These are phyloP conservation scores for Boletus eberwhitei DNA, from an alignment of 768 basidiomycete genomes.

Conservation along the genomic window DNA sequence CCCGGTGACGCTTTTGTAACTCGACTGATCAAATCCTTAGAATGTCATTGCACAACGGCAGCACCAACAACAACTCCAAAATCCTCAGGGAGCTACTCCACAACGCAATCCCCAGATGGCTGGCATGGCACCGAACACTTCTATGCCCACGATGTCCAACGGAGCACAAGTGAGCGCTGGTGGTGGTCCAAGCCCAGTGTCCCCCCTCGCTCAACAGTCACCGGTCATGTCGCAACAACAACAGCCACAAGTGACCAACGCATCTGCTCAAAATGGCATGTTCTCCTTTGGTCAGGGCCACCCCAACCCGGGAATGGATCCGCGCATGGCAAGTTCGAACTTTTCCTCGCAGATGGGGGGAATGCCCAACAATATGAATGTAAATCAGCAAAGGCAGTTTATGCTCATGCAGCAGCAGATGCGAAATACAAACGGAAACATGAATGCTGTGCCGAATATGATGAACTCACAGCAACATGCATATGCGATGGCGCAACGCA, in stretches of 20 bases:
- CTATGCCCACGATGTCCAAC: slow-evolving; percentile 27
- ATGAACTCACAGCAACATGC: slow-evolving; percentile 34
- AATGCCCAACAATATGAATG: slow-evolving; percentile 27
- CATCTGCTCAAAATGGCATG: slow-evolving; percentile 32
- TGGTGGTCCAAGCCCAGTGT: slow-evolving; percentile 29
- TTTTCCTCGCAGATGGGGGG: slow-evolving; percentile 31
- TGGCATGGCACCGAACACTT: slow-evolving; percentile 28
- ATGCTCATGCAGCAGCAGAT: slow-evolving; percentile 38
- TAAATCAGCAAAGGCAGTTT: slow-evolving; percentile 46
- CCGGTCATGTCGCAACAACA: slow-evolving; percentile 29
- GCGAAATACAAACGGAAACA: slow-evolving; percentile 26
- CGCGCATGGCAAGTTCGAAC: slow-evolving; percentile 28
- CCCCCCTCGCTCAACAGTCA: slow-evolving; percentile 28
- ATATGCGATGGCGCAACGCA: slow-evolving; percentile 41
- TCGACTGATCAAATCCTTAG: slow-evolving; percentile 13
- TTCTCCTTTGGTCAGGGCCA: slow-evolving; percentile 28
- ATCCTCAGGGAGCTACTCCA: slow-evolving; percentile 18
- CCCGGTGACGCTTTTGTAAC: neutral
- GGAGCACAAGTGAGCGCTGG: slow-evolving; percentile 19
- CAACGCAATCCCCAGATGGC: slow-evolving; percentile 31
- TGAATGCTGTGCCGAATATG: slow-evolving; percentile 28
- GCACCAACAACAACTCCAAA: slow-evolving; percentile 31
- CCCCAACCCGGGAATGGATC: slow-evolving; percentile 27
- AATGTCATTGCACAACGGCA: slow-evolving; percentile 23
- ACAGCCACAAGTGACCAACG: slow-evolving; percentile 26